Evolutionary conservation across 2,329 filamentous ascomycete genomes (phyloP), one percentile per base, ranked within the genome.

Genomic region (Capronia americana): DNA sequence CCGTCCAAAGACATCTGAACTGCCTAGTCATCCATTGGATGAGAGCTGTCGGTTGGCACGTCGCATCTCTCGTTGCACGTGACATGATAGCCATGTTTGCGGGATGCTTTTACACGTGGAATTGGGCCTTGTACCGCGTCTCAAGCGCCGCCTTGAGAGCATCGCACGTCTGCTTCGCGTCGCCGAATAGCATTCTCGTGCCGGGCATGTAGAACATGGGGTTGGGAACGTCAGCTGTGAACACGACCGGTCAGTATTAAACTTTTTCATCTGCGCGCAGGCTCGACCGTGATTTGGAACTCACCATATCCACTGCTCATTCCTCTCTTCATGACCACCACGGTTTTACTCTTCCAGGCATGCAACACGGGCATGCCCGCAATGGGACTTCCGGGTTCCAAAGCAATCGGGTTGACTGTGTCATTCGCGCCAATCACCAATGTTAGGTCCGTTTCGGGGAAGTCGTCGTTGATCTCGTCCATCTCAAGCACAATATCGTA

Each of bases 381-480:
- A 71, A 97, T 96, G 0, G 92, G 86, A 66, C 89, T 92, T 34
- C 91, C 91, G 4, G 90, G 89, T 76, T 96, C 92, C 70, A 96
- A 80, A 0, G 93, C 92, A 73, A 94, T 94, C 0, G 93, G 93
- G 74, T 97, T 96, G 44, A 96, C 93, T 0, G 93, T 96, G 73
- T 97, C 93, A 73, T 97, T 96, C 8, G 93, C 93, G 2, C 93
- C 93, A 74, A 96, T 96, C 0, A 96, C 92, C 3, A 96, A 86
- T 0, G 92, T 93, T 10, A 96, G 83, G 73, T 96, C 93, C 0
- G 93, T 96, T 30, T 95, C 90, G 6, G 84, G 79, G 77, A 96
- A 97, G 74, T 96, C 92, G 69, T 96, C 92, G 77, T 96, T 97
- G 80, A 96, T 96, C 81, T 97, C 93, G 73, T 96, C 93, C 92